phyloP scores from a whole-genome alignment of 306 rosid genomes.

The Gillenia trifoliata region DNA sequence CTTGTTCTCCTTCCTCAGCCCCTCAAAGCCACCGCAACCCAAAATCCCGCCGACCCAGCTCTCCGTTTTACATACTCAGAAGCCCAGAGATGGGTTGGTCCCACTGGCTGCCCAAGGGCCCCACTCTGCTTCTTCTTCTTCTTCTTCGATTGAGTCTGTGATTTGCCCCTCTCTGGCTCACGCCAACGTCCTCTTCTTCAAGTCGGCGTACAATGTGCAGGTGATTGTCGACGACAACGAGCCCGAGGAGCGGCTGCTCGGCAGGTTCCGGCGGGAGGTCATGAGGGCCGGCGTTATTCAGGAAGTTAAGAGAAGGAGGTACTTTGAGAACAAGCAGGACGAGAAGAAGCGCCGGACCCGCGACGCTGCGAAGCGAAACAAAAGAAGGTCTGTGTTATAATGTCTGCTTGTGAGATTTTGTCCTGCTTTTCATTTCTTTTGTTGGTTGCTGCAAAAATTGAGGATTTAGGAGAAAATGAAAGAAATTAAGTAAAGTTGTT shows the following conservation, averaged over 20 bases:
- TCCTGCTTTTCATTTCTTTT: background rate
- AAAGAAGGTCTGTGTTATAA: conserved; percentile 42
- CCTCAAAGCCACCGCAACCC: conserved; percentile 43
- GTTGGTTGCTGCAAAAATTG: background rate
- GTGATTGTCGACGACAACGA: conserved; percentile 67
- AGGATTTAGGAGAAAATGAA: background rate
- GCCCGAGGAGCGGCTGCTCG: conserved; percentile 70
- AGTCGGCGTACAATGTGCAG: conserved; percentile 60
- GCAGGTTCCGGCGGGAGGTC: conserved; percentile 73
- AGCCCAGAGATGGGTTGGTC: conserved; percentile 15
- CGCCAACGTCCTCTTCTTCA: conserved; percentile 45
- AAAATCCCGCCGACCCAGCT: conserved; percentile 33
- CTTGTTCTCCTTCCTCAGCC: conserved; percentile 59
- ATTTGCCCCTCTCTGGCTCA: conserved; percentile 49
- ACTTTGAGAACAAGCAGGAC: conserved; percentile 64
- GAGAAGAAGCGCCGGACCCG: conserved; percentile 69
- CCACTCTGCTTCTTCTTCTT: background rate
- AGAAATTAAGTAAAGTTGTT: too few species aligned
- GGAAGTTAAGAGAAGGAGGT: conserved; percentile 64
- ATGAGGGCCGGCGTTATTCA: conserved; percentile 77
- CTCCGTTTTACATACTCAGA: conserved; percentile 23
- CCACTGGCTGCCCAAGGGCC: conserved; percentile 19
- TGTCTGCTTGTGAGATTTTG: background rate
- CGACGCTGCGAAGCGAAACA: conserved; percentile 85
- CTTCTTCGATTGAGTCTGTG: conserved; percentile 47